Conservation (phyloP, 768 basidiomycete species). For the Podaxis carcinomalis region DNA sequence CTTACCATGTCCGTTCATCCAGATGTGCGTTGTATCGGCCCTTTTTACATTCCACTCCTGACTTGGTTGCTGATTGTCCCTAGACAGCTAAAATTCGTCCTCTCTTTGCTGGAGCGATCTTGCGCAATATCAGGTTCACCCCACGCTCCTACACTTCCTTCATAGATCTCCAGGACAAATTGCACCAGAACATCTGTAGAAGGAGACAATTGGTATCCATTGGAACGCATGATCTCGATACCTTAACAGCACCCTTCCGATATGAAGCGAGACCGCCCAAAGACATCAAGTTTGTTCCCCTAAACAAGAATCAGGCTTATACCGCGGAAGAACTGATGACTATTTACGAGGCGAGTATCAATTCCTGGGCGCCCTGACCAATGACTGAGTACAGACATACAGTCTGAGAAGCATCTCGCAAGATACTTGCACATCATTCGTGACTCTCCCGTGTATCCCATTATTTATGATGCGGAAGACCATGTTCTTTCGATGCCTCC, state of each 20-base stretch:
- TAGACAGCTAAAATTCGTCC: slow-evolving; percentile 84
- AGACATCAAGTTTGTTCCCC: slow-evolving; percentile 87
- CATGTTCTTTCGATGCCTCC: slow-evolving; percentile 95
- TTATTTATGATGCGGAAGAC: slow-evolving; percentile 91
- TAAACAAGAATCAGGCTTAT: slow-evolving; percentile 75
- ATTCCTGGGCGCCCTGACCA: background rate
- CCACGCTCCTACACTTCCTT: slow-evolving; percentile 89
- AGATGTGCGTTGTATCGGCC: slow-evolving; percentile 48
- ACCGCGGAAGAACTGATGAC: slow-evolving; percentile 91
- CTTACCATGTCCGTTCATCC: slow-evolving; percentile 65
- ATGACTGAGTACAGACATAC: slow-evolving; percentile 1
- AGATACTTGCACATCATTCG: slow-evolving; percentile 90
- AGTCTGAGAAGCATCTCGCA: slow-evolving; percentile 91
- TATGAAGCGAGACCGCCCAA: slow-evolving; percentile 80
- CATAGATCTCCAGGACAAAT: slow-evolving; percentile 98
- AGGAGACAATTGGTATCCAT: slow-evolving; percentile 90
- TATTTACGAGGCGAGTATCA: slow-evolving; percentile 73
- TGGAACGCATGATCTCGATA: slow-evolving; percentile 96
- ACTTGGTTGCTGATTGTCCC: background rate
- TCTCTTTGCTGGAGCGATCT: slow-evolving; percentile 84
- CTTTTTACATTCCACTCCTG: background rate
- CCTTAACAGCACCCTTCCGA: slow-evolving; percentile 80
- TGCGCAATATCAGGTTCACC: slow-evolving; percentile 89
- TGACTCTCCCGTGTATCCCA: slow-evolving; percentile 93
- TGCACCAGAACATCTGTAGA: slow-evolving; percentile 94